Evolutionary conservation across 495 filamentous ascomycete genomes (phyloP).

Genomic region (Bacidia rubella): DNA sequence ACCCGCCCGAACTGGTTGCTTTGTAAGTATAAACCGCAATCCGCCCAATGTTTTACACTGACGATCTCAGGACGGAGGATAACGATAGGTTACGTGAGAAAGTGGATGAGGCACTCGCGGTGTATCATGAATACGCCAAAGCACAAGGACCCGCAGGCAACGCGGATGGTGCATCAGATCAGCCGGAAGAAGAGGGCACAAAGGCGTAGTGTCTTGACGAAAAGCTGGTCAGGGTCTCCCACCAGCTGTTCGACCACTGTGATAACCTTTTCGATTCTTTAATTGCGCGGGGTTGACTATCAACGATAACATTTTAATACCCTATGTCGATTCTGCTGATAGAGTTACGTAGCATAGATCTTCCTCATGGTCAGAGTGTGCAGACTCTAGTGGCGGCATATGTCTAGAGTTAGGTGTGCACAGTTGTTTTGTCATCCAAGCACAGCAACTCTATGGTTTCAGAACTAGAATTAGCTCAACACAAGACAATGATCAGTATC

Average conservation of each 20-base stretch:
- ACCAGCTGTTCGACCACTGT: background rate
- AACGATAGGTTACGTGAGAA: conserved; percentile 80
- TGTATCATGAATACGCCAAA: conserved; percentile 98
- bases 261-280: background rate
- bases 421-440: background rate
- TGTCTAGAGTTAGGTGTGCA: background rate
- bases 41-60: conserved; percentile 3
- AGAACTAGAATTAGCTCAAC: background rate
- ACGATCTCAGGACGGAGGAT: conserved; percentile 61
- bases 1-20: conserved; percentile 79
- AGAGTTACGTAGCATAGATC: background rate
- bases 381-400: background rate
- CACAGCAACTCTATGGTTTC: background rate
- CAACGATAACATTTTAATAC: background rate
- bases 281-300: background rate
- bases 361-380: background rate
- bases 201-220: too few relatives aligned
- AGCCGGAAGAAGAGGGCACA: conserved; percentile 34
- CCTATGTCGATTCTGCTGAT: background rate
- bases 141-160: conserved; percentile 39
- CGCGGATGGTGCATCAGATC: conserved; percentile 26
- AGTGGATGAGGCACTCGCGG: conserved; percentile 89
- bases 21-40: conserved; percentile 57
- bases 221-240: too few relatives aligned
- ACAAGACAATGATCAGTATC: too few relatives aligned